phyloP scores from a whole-genome alignment of 108 stramenopile species.

The Mediolabrus comicus region DNA sequence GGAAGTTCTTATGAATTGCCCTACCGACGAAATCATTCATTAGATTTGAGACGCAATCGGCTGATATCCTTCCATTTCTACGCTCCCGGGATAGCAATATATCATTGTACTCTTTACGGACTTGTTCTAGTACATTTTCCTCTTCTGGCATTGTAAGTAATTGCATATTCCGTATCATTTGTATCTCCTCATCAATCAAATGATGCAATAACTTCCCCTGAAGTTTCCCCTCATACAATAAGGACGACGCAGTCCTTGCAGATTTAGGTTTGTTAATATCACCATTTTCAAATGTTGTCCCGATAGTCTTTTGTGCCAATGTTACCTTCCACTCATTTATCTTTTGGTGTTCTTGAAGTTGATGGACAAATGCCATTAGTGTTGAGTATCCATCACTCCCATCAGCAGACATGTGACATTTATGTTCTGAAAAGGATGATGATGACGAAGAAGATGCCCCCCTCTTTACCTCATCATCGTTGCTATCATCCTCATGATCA shows the following conservation, averaged over 20 bases:
- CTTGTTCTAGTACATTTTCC: slow-evolving; percentile 43
- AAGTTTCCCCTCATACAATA: slow-evolving; percentile 56
- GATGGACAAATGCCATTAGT: slow-evolving; percentile 45
- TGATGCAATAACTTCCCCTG: slow-evolving; percentile 50
- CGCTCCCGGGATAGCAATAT: slow-evolving; percentile 16
- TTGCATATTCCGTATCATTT: slow-evolving; percentile 62
- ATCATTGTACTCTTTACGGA: slow-evolving; percentile 49
- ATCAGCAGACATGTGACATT: background rate
- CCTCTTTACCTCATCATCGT: background rate
- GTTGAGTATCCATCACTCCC: slow-evolving; percentile 46
- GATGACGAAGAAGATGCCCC: background rate
- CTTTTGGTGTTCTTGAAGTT: slow-evolving; percentile 47
- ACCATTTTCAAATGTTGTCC: slow-evolving; percentile 12
- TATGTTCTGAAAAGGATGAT: background rate
- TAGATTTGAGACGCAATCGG: slow-evolving; percentile 45
- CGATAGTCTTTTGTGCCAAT: slow-evolving; percentile 70
- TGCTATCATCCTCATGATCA: background rate
- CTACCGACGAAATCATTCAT: slow-evolving; percentile 63
- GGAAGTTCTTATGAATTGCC: slow-evolving; percentile 73
- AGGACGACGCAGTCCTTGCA: slow-evolving; percentile 49
- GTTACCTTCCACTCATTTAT: slow-evolving; percentile 70
- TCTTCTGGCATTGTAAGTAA: slow-evolving; percentile 66
- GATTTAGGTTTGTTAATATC: slow-evolving; percentile 40
- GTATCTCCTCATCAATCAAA: slow-evolving; percentile 58
- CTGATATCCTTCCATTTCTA: slow-evolving; percentile 9